Evolutionary conservation across 805 yeast genomes (phyloP).

Genomic region (Metschnikowia sp.): DNA sequence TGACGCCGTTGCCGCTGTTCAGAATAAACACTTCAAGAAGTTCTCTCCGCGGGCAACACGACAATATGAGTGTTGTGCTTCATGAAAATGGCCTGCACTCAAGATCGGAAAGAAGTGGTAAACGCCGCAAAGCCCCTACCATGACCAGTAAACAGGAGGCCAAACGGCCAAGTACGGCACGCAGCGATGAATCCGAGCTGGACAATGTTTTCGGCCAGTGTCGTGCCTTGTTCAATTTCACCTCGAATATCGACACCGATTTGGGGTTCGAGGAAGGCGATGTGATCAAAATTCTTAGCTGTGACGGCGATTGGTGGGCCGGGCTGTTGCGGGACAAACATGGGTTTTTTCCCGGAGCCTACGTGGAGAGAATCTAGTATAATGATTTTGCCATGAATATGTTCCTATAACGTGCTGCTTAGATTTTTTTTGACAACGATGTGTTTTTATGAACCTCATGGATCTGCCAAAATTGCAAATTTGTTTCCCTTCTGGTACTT

Average conservation of each 20-base stretch:
- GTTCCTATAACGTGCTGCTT: too few relatives aligned
- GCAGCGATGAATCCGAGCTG: background rate
- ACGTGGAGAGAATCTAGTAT: conserved; percentile 18
- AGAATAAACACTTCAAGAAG: background rate
- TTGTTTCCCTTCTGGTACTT: conserved; percentile 18
- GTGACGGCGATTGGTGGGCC: conserved; percentile 35
- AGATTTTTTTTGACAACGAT: background rate
- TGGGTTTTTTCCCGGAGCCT: conserved; percentile 36
- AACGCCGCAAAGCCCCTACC: background rate
- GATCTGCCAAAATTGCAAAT: background rate
- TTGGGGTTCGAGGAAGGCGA: conserved; percentile 44
- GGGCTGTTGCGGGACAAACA: conserved; percentile 27
- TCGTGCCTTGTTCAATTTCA: conserved; percentile 40
- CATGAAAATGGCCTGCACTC: background rate
- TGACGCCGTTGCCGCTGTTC: background rate
- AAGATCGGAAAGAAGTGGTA: background rate
- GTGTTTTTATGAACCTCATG: background rate
- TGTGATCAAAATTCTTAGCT: conserved; percentile 34
- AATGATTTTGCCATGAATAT: background rate
- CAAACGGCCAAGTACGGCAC: background rate
- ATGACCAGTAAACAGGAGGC: background rate
- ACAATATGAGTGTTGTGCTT: background rate
- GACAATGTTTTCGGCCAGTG: conserved; percentile 18
- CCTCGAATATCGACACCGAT: conserved; percentile 38
- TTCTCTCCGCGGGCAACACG: background rate